Conservation (phyloP, 2,329 filamentous ascomycete genomes). For the Beauveria brongniartii region DNA sequence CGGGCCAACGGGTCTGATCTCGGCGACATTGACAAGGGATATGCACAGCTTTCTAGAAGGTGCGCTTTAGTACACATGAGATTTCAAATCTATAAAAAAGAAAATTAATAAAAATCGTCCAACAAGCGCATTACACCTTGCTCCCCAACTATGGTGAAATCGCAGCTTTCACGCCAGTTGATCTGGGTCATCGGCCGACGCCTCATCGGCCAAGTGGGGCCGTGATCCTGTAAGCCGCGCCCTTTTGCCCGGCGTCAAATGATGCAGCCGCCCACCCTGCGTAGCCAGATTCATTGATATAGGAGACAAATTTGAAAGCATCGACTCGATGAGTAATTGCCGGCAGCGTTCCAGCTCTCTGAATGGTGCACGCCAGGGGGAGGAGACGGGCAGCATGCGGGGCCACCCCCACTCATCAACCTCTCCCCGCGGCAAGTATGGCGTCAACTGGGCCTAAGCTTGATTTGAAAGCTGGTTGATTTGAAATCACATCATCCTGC, state of each 20-base stretch:
- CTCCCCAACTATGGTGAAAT: background rate
- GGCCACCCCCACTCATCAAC: background rate
- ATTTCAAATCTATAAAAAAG: background rate
- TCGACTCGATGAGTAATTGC: background rate
- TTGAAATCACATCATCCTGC: conserved; percentile 8
- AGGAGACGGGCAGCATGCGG: background rate
- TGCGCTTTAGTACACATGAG: background rate
- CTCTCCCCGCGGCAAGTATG: background rate
- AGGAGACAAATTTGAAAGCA: background rate
- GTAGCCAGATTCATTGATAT: background rate
- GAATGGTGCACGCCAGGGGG: background rate
- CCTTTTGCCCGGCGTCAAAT: background rate
- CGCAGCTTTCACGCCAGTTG: background rate
- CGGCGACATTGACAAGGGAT: background rate
- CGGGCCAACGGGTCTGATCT: background rate
- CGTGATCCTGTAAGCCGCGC: background rate
- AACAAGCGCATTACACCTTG: background rate
- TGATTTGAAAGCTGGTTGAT: conserved; percentile 8
- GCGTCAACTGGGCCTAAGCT: background rate
- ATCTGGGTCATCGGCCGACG: background rate
- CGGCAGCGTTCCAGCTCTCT: background rate
- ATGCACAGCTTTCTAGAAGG: background rate
- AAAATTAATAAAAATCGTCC: background rate
- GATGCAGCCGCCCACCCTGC: background rate
- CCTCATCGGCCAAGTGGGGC: background rate